Evolutionary conservation across 495 filamentous ascomycete genomes (phyloP), one percentile per base, ranked within the genome.

Genomic region (Trichoderma virens): DNA sequence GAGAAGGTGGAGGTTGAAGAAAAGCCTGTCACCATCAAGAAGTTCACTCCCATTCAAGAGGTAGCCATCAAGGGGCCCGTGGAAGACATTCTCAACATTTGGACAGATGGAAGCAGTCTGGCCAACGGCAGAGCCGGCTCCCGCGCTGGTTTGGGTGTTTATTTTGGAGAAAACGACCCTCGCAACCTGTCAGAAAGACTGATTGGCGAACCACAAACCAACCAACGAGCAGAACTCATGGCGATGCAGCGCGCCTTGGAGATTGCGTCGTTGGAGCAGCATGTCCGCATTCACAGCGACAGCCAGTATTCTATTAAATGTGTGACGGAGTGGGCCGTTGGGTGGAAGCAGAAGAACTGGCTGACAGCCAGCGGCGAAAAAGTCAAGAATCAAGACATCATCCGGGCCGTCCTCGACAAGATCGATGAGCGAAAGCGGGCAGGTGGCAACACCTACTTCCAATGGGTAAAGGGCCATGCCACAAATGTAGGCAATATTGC

Each of bases 181-280:
- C 85, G 89, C 71, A 98, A 97, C 73, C 81, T 97, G 62, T 92
- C 90, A 23, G 93, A 97, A 70, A 84, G 86, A 18, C 81, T 98
- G 2, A 69, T 76, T 45, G 93, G 93, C 41, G 75, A 79, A 13
- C 74, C 79, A 11, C 94, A 98, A 72, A 97, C 94, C 1, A 98
- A 98, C 72, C 90, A 97, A 73, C 91, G 94, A 5, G 94, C 94
- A 18, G 94, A 98, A 74, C 79, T 98, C 62, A 92, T 91, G 3
- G 94, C 92, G 0, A 88, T 97, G 65, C 78, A 89, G 5, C 88
- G 93, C 61, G 90, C 91, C 7, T 82, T 98, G 28, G 86, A 97
- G 69, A 84, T 86, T 30, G 83, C 90, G 2, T 87, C 89, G 7
- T 77, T 66, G 20, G 39, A 51, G 5, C 81, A 64, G 80, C 11